phyloP scores from a whole-genome alignment of 108 stramenopile species.

The Aurantiochytrium sp. region DNA sequence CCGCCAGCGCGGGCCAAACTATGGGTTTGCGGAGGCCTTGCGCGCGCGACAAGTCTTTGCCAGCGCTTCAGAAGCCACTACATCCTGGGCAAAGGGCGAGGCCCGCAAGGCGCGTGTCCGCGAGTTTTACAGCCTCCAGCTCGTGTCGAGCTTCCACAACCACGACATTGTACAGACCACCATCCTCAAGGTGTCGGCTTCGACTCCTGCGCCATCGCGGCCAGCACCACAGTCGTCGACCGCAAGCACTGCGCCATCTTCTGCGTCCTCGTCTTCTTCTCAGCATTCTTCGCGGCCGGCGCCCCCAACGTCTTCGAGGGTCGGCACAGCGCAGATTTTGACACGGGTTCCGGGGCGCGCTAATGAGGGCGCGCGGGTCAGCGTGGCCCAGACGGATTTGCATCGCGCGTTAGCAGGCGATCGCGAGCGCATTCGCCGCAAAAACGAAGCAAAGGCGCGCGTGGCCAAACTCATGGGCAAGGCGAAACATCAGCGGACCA shows the following conservation, averaged over 20 bases:
- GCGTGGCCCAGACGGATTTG: background rate
- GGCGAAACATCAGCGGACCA: background rate
- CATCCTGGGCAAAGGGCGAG: background rate
- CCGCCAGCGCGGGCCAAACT: background rate
- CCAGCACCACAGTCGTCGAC: background rate
- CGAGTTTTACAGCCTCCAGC: background rate
- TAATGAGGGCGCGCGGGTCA: background rate
- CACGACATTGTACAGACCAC: background rate
- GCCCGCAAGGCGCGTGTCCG: background rate
- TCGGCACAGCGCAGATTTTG: background rate
- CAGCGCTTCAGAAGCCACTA: background rate
- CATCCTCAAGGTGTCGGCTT: background rate
- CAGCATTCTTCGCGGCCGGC: too few species aligned
- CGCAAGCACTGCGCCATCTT: background rate
- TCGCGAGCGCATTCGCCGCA: background rate
- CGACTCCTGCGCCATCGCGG: background rate
- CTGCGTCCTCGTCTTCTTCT: too few species aligned
- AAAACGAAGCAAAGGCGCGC: background rate
- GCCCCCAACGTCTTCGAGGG: too few species aligned
- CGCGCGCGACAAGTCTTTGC: background rate
- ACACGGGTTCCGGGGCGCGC: background rate
- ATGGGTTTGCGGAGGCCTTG: background rate
- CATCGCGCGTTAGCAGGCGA: background rate
- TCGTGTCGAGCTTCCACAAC: background rate
- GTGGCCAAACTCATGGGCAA: background rate